These are phyloP conservation scores for Camelina laxa DNA, from an alignment of 345 rosid genomes.

Conservation along the genomic window DNA sequence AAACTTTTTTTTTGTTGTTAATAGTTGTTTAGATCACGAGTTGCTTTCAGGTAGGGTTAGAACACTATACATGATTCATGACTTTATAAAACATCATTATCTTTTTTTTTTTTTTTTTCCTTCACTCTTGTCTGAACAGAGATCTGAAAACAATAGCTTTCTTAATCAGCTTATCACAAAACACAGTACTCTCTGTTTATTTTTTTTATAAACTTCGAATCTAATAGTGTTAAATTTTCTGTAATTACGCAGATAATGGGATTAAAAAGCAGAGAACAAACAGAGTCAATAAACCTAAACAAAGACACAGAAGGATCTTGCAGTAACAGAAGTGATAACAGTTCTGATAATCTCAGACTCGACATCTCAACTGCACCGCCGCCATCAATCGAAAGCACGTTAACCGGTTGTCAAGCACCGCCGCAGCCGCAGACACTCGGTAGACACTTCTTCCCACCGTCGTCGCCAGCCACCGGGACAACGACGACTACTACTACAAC, in stretches of 20 bases:
- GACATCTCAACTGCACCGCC: constrained; percentile 82
- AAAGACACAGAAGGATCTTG: constrained; percentile 95
- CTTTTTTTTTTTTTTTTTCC: background rate
- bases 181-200: constrained; percentile 30
- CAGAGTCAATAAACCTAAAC: constrained; percentile 87
- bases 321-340: constrained; percentile 93
- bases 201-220: background rate
- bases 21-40: constrained; percentile 30
- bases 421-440: constrained; percentile 43
- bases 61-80: constrained; percentile 33
- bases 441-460: constrained; percentile 67
- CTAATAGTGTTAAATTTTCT: background rate
- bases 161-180: constrained; percentile 32
- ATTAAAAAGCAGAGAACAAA: constrained; percentile 79
- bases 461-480: constrained; percentile 39
- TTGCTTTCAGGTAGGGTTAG: constrained; percentile 45
- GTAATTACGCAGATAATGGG: constrained; percentile 67
- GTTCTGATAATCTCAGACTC: constrained; percentile 83
- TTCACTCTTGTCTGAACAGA: constrained; percentile 27
- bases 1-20: background rate
- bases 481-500: constrained; percentile 49
- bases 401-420: constrained; percentile 44
- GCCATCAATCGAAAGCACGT: constrained; percentile 70
- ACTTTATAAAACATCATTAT: constrained; percentile 37
- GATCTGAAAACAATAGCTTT: constrained; percentile 32